Evolutionary conservation across 169 alveolate genomes (phyloP).

Genomic region (Neospora caninum): DNA sequence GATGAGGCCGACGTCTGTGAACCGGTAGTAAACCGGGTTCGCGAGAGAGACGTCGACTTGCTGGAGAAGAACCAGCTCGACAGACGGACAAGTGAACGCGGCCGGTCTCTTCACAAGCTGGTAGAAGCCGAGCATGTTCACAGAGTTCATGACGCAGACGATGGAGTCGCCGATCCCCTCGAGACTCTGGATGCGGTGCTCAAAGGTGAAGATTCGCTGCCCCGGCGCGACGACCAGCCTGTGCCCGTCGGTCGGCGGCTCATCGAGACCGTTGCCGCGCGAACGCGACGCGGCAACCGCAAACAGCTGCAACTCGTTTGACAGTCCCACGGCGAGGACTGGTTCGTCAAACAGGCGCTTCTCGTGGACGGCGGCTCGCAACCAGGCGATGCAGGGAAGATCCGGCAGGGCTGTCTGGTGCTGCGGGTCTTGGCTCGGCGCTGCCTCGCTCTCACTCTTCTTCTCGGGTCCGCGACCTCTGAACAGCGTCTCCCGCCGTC

Average conservation of each 20-base stretch:
- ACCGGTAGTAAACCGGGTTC: conserved; percentile 34
- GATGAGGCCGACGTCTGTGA: background rate
- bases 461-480: background rate
- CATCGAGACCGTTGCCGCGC: background rate
- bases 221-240: background rate
- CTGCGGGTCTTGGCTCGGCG: background rate
- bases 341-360: background rate
- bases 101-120: background rate
- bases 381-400: conserved; percentile 26
- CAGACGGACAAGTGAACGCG: background rate
- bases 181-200: conserved; percentile 11
- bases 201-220: background rate
- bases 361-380: background rate
- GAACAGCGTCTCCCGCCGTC: background rate
- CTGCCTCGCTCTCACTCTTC: too few species aligned
- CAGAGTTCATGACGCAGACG: background rate
- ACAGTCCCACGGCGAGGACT: background rate
- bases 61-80: conserved; percentile 12
- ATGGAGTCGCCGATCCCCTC: background rate
- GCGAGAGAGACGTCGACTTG: conserved; percentile 29
- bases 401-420: conserved; percentile 9
- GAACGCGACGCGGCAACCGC: background rate
- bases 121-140: background rate
- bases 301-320: background rate
- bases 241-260: background rate